phyloP scores from a whole-genome alignment of 805 yeast genomes.

The Pichia cephalocereana region DNA sequence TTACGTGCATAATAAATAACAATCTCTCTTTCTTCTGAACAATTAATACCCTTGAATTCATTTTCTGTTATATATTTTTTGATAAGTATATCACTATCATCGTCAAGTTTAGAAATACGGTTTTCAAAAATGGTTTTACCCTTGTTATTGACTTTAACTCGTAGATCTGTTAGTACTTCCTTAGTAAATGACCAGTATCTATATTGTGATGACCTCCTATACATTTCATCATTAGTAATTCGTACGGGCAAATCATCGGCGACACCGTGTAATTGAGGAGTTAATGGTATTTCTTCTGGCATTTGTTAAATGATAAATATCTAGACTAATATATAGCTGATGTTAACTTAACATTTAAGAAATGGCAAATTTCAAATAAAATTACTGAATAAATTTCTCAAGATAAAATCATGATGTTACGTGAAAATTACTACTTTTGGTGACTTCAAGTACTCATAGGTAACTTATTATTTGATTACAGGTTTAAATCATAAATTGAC shows the following conservation, averaged over 20 bases:
- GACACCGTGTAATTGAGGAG: slow-evolving; percentile 6
- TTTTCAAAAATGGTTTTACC: slow-evolving; percentile 30
- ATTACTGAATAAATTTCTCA: too few species aligned
- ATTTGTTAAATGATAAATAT: background rate
- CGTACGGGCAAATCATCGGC: slow-evolving; percentile 13
- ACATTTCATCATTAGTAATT: slow-evolving; percentile 75
- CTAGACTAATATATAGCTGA: too few species aligned
- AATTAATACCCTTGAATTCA: slow-evolving; percentile 37
- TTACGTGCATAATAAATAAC: slow-evolving; percentile 66
- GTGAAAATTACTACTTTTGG: too few species aligned
- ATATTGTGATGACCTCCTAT: slow-evolving; percentile 79
- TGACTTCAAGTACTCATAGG: too few species aligned
- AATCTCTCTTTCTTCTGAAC: slow-evolving; percentile 63
- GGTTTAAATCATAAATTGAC: too few species aligned
- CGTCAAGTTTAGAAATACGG: slow-evolving; percentile 13
- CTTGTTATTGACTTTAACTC: slow-evolving; percentile 42
- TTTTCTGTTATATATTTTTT: slow-evolving; percentile 12
- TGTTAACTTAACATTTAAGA: too few species aligned
- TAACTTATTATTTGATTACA: too few species aligned
- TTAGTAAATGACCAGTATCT: slow-evolving; percentile 75
- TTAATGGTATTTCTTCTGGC: background rate
- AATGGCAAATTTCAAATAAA: too few species aligned
- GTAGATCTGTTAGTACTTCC: slow-evolving; percentile 41
- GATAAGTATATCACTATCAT: slow-evolving; percentile 14
- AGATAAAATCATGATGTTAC: too few species aligned